Percentiles rank a stretch among this genome's conserved stretches.
These are phyloP conservation scores for Plasmodium ovale DNA, from an alignment of 169 alveolate genomes.

Conservation along the genomic window DNA sequence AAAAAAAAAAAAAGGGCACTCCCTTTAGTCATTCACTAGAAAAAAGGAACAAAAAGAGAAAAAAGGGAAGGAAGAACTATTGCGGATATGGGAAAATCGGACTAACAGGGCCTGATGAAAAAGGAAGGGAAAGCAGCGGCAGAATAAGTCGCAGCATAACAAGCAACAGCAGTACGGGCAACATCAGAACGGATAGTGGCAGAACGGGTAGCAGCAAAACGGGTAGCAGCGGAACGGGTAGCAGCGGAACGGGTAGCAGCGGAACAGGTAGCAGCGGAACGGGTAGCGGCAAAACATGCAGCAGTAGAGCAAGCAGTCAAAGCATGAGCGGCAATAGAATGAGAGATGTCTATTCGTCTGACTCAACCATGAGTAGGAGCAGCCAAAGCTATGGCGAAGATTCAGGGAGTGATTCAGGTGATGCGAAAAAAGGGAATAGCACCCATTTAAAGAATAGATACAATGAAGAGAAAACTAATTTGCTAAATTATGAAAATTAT, in stretches of 20 bases:
- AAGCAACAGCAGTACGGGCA: too few species aligned
- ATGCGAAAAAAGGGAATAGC: neutral
- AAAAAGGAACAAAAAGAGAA: neutral
- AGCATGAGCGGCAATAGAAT: neutral
- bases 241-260: neutral
- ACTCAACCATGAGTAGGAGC: neutral
- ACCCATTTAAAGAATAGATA: conserved; percentile 16
- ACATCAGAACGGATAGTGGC: neutral
- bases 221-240: too few species aligned
- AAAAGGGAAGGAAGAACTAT: neutral
- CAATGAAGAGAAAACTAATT: neutral
- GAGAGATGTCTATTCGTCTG: neutral
- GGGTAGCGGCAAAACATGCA: neutral
- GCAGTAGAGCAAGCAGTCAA: conserved; percentile 8
- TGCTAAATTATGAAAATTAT: conserved; percentile 56
- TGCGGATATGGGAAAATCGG: too few species aligned
- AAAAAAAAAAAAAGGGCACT: conserved; percentile 25
- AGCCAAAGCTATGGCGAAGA: neutral
- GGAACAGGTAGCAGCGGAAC: neutral
- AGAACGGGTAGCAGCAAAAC: neutral
- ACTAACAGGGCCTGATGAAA: too few species aligned
- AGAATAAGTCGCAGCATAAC: too few species aligned
- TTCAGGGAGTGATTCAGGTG: conserved; percentile 5
- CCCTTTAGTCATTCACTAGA: neutral
- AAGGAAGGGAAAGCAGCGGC: neutral